Evolutionary conservation across 192 early-diverging fungal species (phyloP), one percentile per base, ranked within the genome.

Genomic region (Umbelopsis isabellina): DNA sequence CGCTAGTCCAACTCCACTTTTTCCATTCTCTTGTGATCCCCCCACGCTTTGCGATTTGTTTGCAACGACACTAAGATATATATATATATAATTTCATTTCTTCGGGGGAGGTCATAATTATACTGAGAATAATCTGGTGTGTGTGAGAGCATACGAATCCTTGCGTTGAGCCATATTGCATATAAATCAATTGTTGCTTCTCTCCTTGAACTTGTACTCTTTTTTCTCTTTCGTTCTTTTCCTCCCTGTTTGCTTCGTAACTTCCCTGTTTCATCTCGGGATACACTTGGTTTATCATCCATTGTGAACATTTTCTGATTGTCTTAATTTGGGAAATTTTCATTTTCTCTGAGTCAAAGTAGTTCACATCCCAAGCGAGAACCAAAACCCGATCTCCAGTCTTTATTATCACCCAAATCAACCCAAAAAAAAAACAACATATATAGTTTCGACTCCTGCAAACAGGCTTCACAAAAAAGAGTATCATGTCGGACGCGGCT

Each of bases 221-320:
- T 61, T 61, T 61, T 61, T 53, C 51, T 20, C 22, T 53, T 23
- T 61, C 55, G 55, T 25, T 37, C 55, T 61, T 33, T 61, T 25
- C 33, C 30, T 16, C 16, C 48, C 48, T 49, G 48, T 49, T 49
- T 49, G 48, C 30, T 35, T 35, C 55, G 2, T 30, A 10, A 16
- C 53, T 58, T 58, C 18, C 30, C 12, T 33, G 37, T 41, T 1
- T 41, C 37, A 41, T 41, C 37, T 41, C 37, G 37, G 37, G 37
- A 41, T 41, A 41, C 7, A 41, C 37, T 41, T 41, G 37, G 37
- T 41, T 41, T 41, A 41, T 6, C 1, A 10, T 41, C 37, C 37
- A 41, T 41, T 41, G 37, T 41, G 37, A 41, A 41, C 37, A 10
- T 35, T 27, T 30, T 58, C 55, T 25, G 55, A 25, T 61, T 61